These are phyloP conservation scores for Hypomontagnella submonticulosa DNA, from an alignment of 495 filamentous ascomycete genomes.

Conservation along the genomic window DNA sequence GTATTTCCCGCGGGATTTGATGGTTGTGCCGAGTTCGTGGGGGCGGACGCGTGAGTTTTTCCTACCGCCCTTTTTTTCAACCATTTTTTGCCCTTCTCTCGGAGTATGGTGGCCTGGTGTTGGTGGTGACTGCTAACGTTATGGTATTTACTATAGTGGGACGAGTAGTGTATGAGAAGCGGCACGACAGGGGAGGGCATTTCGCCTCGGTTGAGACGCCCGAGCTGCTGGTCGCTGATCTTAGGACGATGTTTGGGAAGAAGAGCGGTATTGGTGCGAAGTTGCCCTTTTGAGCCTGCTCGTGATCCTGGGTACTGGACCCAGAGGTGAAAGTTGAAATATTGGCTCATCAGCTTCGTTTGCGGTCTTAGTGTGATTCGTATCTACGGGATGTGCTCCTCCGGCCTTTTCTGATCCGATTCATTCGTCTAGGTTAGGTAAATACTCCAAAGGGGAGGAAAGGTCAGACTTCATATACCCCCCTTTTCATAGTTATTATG, in stretches of 20 bases:
- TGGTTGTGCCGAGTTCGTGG: constrained; percentile 63
- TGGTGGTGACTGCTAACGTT: background rate
- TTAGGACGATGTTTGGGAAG: constrained; percentile 65
- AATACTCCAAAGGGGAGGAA: no score
- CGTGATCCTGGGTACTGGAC: no score
- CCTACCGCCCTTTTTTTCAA: background rate
- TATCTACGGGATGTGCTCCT: no score
- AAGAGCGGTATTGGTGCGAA: constrained; percentile 37
- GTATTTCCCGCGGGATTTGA: constrained; percentile 64
- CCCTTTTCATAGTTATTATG: no score
- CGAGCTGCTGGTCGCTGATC: constrained; percentile 63
- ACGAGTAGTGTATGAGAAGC: constrained; percentile 64
- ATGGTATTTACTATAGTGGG: constrained; percentile 60
- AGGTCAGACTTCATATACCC: no score
- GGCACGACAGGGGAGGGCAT: constrained; percentile 67
- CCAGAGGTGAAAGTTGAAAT: no score
- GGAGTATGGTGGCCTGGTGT: background rate
- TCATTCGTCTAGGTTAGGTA: no score
- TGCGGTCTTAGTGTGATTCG: no score
- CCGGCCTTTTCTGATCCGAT: no score
- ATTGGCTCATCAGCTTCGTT: no score
- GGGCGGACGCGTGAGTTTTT: constrained; percentile 42
- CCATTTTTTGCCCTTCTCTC: background rate
- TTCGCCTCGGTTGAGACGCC: constrained; percentile 71
- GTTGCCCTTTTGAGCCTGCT: background rate